Percentiles rank a stretch among this genome's conserved stretches.
Evolutionary conservation across 345 rosid species (phyloP).

Genomic region (Pistacia integerrima): DNA sequence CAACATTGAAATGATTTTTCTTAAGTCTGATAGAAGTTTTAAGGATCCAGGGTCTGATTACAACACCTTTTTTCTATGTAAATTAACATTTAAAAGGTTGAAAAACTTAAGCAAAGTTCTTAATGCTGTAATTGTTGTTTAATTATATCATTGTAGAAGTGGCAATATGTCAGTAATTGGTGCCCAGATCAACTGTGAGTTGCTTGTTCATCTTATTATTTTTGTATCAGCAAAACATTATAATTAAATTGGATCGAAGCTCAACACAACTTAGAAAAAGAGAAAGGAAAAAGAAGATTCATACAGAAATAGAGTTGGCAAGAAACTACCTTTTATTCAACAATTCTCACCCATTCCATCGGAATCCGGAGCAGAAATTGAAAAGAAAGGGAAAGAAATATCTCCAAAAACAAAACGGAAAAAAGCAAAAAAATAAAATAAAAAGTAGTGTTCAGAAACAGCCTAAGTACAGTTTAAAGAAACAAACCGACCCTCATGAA

Average conservation of each 20-base stretch:
- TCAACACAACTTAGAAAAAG: background rate
- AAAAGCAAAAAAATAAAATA: background rate
- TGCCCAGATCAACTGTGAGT: no score
- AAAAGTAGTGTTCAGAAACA: constrained; percentile 9
- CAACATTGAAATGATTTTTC: no score
- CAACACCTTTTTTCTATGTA: no score
- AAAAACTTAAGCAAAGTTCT: no score
- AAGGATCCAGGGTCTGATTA: no score
- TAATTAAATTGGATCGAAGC: background rate
- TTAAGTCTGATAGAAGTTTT: no score
- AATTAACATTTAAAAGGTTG: no score
- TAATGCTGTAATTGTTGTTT: no score
- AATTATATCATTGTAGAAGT: no score
- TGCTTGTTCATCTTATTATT: background rate
- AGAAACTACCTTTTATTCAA: background rate
- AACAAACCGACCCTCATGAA: background rate
- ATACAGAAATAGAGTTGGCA: background rate
- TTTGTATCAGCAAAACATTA: background rate
- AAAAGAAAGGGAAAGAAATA: constrained; percentile 11
- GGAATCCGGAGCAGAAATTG: background rate
- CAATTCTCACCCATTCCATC: constrained; percentile 13
- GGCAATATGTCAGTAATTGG: no score
- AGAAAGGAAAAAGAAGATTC: background rate
- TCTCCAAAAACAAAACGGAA: background rate
- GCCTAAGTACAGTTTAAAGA: background rate